Base-by-base conservation (phyloP, 768 basidiomycete species). In the Collybiopsis luxurians region DNA sequence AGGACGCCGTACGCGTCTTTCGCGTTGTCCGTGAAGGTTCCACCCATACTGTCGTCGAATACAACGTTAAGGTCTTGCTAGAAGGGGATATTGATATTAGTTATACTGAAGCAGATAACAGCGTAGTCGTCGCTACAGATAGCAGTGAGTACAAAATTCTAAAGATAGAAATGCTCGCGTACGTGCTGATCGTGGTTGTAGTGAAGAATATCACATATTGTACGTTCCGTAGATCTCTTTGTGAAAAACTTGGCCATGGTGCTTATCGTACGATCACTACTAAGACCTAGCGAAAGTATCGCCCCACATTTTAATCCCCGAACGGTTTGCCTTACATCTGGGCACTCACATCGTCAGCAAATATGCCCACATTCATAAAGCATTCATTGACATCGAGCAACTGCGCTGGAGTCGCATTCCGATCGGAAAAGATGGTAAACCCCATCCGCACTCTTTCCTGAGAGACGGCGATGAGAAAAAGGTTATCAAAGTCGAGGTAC, bases 381-480 rank as follows among this genome's bases (percentile, higher is more conserved):
- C 85, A 0, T 83, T 84, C 53, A 72, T 94, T 55, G 84, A 83
- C 1, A 71, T 95, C 59, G 85, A 92, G 72, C 83, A 89, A 63
- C 81, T 94, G 51, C 84, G 90, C 43, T 98, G 95, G 95, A 75
- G 84, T 2, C 83, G 95, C 4, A 89, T 97, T 58, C 69, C 74
- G 3, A 77, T 89, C 34, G 69, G 73, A 0, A 67, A 56, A 13
- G 56, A 77, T 59, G 75, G 75, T 1, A 61, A 67, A 39, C 73
- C 69, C 2, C 95, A 98, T 68, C 69, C 82, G 6, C 92, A 95
- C 68, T 83, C 92, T 15, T 98, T 96, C 71, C 76, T 81, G 56
- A 78, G 95, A 23, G 92, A 98, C 63, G 96, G 95, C 1, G 92
- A 95, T 2, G 95, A 98, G 67, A 96, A 90, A 76, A 79, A 85